Evolutionary conservation across 2,329 filamentous ascomycete genomes (phyloP).

Genomic region (Claviceps quebecensis): DNA sequence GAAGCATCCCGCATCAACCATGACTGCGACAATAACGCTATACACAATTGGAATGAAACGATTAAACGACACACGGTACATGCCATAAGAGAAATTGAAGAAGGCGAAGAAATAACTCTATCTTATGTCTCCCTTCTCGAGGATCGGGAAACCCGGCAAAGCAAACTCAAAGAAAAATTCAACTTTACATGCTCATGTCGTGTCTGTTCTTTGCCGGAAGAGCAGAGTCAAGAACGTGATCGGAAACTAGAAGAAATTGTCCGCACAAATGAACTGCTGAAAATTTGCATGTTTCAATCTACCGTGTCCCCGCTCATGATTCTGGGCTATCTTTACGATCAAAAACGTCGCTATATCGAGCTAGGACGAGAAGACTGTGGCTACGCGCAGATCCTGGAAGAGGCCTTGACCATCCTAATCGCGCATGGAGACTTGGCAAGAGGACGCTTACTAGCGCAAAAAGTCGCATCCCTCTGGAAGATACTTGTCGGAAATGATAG

Average conservation of each 20-base stretch:
- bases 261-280: neutral
- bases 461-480: neutral
- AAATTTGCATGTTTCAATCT: no score
- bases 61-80: neutral
- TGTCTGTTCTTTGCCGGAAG: neutral
- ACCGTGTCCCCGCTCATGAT: neutral
- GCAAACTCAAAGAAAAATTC: neutral
- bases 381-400: neutral
- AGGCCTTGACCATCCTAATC: neutral
- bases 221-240: neutral
- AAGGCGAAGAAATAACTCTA: neutral
- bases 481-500: neutral
- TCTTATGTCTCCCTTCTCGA: neutral
- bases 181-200: neutral
- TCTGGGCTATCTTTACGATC: neutral
- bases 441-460: neutral
- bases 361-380: neutral
- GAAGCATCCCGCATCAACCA: neutral
- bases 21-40: neutral
- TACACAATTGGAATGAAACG: neutral
- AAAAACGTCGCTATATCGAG: neutral
- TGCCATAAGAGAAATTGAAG: neutral
- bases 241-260: neutral
- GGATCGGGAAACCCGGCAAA: neutral
- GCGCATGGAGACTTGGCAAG: neutral